Base-by-base conservation (phyloP, 1,284 basidiomycete genomes). In the Malassezia slooffiae region DNA sequence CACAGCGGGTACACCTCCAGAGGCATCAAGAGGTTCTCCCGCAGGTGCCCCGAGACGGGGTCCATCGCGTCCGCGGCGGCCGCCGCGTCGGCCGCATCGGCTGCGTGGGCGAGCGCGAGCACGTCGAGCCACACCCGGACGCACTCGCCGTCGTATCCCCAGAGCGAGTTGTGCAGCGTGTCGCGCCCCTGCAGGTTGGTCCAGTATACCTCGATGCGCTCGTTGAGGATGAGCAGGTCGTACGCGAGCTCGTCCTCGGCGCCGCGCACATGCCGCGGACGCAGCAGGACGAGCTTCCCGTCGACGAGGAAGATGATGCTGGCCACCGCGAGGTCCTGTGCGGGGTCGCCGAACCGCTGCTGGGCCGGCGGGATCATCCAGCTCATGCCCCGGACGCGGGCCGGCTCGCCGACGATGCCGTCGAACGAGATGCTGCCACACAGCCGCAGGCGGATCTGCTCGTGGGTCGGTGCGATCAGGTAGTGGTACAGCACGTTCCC, bases 121-220 rank as follows among this genome's bases (percentile, higher is more conserved):
- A 91, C 90, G 67, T 97, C 90, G 23, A 97, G 74, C 91, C 91
- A 99, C 15, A 97, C 79, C 31, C 86, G 76, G 62, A 97, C 83
- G 10, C 80, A 79, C 47, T 78, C 76, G 1, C 90, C 93, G 58
- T 97, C 91, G 69, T 87, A 97, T 1, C 83, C 91, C 91, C 91
- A 99, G 11, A 99, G 74, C 7, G 89, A 93, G 71, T 97, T 95
- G 64, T 96, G 90, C 22, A 97, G 74, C 2, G 86, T 81, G 3
- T 83, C 85, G 26, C 95, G 87, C 0, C 89, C 90, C 34, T 83
- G 80, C 39, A 95, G 73, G 72, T 96, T 90, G 32, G 91, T 95
- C 91, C 91, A 99, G 71, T 90, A 97, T 64, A 90, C 89, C 65
- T 99, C 91, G 51, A 97, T 87, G 21, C 82, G 79, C 59, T 95